Base-by-base conservation (phyloP, 768 basidiomycete species). In the Hygrophorus russula region DNA sequence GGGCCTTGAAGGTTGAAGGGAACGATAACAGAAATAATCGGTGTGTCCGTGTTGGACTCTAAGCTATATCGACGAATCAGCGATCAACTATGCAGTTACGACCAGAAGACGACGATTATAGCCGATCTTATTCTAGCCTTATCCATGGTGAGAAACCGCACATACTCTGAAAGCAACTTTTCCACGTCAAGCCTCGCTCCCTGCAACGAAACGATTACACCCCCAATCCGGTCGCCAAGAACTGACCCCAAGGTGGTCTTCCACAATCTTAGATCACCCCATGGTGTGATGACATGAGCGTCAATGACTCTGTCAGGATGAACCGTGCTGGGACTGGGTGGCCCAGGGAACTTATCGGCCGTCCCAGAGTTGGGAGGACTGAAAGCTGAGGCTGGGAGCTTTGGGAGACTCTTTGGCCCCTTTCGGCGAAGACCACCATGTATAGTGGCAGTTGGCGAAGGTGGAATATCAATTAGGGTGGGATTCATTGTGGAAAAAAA, bases 371-470 rank as follows among this genome's bases (percentile, higher is more conserved):
- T 82, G 18, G 82, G 81, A 0, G 83, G 76, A 19, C 69, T 74
- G 58, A 90, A 90, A 0, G 78, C 87, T 9, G 85, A 86, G 18
- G 78, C 58, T 0, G 86, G 85, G 10, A 91, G 75, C 36, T 69
- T 73, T 6, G 87, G 88, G 4, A 79, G 74, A 15, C 73, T 65
- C 56, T 77, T 84, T 20, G 69, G 69, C 18, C 70, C 75, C 56
- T 74, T 85, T 53, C 80, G 78, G 50, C 79, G 74, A 10, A 61
- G 52, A 12, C 61, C 61, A 44, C 70, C 61, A 34, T 68, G 64
- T 20, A 70, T 71, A 10, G 72, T 69, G 13, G 59, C 53, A 18
- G 54, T 45, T 34, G 54, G 48, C 18, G 47, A 46, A 36, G 52
- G 18, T 36, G 49, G 19, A 27, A 44, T 49, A 45, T 49, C 51